Percentiles rank a stretch among this genome's conserved stretches.
phyloP scores from a whole-genome alignment of 345 rosid genomes.

The Gossypium herbaceum region DNA sequence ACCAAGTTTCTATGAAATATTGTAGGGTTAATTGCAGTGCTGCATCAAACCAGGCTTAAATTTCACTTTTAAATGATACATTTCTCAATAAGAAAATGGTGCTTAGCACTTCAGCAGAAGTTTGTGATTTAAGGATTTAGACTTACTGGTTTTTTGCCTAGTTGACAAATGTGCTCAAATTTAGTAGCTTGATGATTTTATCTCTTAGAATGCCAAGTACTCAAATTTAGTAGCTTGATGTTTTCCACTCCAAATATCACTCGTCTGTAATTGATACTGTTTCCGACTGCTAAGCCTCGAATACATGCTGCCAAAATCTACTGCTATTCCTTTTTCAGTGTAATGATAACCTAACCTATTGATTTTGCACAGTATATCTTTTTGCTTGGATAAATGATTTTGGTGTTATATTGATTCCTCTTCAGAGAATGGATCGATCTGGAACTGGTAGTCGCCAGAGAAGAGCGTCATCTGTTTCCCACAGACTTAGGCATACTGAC shows the following conservation, averaged over 20 bases:
- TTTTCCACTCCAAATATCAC: too few relatives aligned
- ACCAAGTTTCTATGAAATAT: not conserved
- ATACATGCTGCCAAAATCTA: not conserved
- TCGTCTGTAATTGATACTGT: too few relatives aligned
- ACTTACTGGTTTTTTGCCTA: not conserved
- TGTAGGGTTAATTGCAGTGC: not conserved
- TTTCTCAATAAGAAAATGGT: not conserved
- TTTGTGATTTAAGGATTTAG: not conserved
- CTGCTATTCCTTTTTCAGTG: not conserved
- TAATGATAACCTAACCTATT: constrained; percentile 2
- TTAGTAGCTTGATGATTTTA: too few relatives aligned
- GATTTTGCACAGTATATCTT: not conserved
- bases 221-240: too few relatives aligned
- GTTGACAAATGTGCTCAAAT: not conserved
- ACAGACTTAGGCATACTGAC: constrained; percentile 62
- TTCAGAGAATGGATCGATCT: constrained; percentile 80
- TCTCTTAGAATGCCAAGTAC: too few relatives aligned
- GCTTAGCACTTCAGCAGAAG: not conserved
- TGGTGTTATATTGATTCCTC: constrained; percentile 22
- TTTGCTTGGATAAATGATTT: not conserved
- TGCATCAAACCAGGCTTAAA: not conserved
- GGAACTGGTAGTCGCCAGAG: constrained; percentile 74
- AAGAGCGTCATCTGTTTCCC: constrained; percentile 59
- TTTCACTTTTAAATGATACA: not conserved
- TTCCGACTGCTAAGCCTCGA: not conserved